These are phyloP conservation scores for Pigoraptor vietnamica DNA, from an alignment of 78 protist genomes.

Conservation along the genomic window DNA sequence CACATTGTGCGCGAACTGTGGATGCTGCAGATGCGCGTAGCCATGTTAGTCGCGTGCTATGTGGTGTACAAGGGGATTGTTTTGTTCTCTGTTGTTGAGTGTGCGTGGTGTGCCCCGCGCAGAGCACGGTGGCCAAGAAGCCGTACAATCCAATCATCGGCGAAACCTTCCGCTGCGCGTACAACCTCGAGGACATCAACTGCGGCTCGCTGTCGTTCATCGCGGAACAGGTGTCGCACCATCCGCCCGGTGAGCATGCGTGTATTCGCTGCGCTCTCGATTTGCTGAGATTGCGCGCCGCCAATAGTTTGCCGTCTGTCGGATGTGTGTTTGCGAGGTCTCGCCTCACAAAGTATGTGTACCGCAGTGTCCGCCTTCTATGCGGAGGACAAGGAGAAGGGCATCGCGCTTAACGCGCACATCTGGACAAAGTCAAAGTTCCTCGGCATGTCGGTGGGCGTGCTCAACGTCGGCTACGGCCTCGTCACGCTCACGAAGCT, in stretches of 20 bases:
- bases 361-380: background rate
- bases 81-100: no score
- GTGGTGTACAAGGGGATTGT: no score
- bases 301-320: no score
- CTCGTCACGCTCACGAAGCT: background rate
- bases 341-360: no score
- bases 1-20: no score
- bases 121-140: constrained; percentile 53
- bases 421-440: constrained; percentile 18
- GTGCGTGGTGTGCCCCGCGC: background rate
- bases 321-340: no score
- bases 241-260: constrained; percentile 74
- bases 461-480: background rate
- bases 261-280: no score
- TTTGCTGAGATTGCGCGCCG: no score
- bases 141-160: constrained; percentile 94
- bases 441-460: constrained; percentile 1
- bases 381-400: background rate
- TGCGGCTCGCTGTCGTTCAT: no score
- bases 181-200: no score
- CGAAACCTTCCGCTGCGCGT: constrained; percentile 63
- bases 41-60: no score
- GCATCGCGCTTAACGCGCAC: background rate
- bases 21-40: no score
- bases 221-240: constrained; percentile 85